These are phyloP conservation scores for Isatis lusitanica DNA, from an alignment of 441 rosid species.

Conservation along the genomic window DNA sequence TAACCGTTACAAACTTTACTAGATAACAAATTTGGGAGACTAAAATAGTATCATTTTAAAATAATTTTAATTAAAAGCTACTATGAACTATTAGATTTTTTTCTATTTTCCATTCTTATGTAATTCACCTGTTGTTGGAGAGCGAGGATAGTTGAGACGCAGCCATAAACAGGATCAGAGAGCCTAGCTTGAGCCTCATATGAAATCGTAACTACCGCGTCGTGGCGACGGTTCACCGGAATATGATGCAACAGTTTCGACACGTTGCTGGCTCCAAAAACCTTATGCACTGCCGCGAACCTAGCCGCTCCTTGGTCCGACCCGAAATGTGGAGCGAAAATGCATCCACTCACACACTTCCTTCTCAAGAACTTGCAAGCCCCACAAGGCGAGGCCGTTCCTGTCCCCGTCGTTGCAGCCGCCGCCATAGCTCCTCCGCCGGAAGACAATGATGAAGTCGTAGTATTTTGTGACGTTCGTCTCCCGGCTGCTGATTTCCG, in stretches of 20 bases:
- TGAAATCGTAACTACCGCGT: conserved; percentile 81
- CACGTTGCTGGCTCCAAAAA: conserved; percentile 89
- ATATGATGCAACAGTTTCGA: conserved; percentile 80
- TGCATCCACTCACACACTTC: conserved; percentile 78
- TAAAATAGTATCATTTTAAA: not conserved
- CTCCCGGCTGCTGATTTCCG: conserved; percentile 46
- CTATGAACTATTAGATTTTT: not conserved
- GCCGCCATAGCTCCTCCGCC: conserved; percentile 27
- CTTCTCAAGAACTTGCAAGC: conserved; percentile 92
- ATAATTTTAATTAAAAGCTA: not conserved
- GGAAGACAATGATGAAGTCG: conserved; percentile 20
- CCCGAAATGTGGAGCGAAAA: conserved; percentile 84
- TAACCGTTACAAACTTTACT: conserved; percentile 15
- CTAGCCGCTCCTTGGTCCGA: conserved; percentile 86
- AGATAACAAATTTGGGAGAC: not conserved
- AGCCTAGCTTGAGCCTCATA: conserved; percentile 95
- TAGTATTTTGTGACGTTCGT: conserved; percentile 29
- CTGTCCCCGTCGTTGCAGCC: conserved; percentile 19
- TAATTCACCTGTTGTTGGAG: conserved; percentile 79
- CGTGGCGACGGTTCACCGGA: conserved; percentile 75
- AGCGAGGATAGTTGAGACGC: conserved; percentile 85
- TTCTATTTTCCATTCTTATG: not conserved
- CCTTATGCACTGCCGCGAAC: conserved; percentile 93
- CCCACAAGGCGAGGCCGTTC: conserved; percentile 66
- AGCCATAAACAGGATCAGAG: conserved; percentile 89